Conservation (phyloP, 805 yeast species). For the Candida vaughaniae region DNA sequence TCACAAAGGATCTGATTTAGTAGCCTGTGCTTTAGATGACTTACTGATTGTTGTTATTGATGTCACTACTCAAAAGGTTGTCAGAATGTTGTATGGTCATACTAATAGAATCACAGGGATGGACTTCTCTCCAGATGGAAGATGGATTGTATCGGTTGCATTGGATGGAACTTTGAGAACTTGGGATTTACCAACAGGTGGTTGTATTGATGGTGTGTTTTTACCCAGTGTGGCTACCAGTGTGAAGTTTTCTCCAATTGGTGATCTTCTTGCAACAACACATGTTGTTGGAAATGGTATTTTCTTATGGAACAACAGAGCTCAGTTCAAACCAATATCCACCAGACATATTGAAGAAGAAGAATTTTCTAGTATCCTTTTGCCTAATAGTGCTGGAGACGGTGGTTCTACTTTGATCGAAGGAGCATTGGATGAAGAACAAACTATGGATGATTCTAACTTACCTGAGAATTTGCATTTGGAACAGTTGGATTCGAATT, state of each 20-base stretch:
- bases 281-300: slow-evolving; percentile 91
- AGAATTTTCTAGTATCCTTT: slow-evolving; percentile 59
- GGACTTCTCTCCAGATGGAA: slow-evolving; percentile 92
- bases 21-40: slow-evolving; percentile 86
- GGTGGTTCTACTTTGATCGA: slow-evolving; percentile 70
- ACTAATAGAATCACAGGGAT: slow-evolving; percentile 80
- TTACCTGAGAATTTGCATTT: slow-evolving; percentile 40
- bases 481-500: slow-evolving; percentile 58
- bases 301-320: slow-evolving; percentile 85
- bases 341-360: slow-evolving; percentile 74
- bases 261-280: slow-evolving; percentile 88
- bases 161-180: slow-evolving; percentile 88
- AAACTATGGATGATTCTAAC: slow-evolving; percentile 24
- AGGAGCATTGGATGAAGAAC: slow-evolving; percentile 60
- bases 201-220: slow-evolving; percentile 88
- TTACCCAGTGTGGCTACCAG: slow-evolving; percentile 79
- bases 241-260: slow-evolving; percentile 78
- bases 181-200: slow-evolving; percentile 97
- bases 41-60: slow-evolving; percentile 82
- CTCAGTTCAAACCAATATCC: slow-evolving; percentile 77
- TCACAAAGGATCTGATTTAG: slow-evolving; percentile 78
- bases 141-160: slow-evolving; percentile 86
- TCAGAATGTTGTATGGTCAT: slow-evolving; percentile 89
- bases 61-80: slow-evolving; percentile 72
- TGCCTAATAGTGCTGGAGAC: slow-evolving; percentile 80